Percentiles rank a stretch among this genome's conserved stretches.
Evolutionary conservation across 257 asterid species (phyloP).

Genomic region (Ilex aquifolium): DNA sequence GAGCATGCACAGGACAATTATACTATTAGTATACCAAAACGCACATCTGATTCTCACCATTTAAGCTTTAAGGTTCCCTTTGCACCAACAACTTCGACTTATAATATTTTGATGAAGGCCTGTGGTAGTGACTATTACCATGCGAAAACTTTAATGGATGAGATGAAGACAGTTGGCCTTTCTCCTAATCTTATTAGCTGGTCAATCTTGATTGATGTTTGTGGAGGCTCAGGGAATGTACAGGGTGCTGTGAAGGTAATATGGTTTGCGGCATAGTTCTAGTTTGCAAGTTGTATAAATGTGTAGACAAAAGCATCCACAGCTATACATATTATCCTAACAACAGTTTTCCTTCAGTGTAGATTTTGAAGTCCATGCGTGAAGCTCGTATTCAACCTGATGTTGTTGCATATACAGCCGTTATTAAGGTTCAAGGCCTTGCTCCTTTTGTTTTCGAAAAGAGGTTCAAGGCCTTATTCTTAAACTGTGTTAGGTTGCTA

Average conservation of each 20-base stretch:
- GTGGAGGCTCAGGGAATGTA: slow-evolving; percentile 64
- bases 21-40: slow-evolving; percentile 2
- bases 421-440: slow-evolving; percentile 61
- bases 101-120: slow-evolving; percentile 91
- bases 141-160: slow-evolving; percentile 84
- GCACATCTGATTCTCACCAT: slow-evolving; percentile 20
- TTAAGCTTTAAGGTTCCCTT: slow-evolving; percentile 50
- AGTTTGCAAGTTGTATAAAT: slow-evolving; percentile 9
- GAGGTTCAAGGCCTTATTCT: slow-evolving; percentile 39
- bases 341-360: slow-evolving; percentile 31
- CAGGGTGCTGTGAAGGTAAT: slow-evolving; percentile 63
- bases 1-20: slow-evolving; percentile 15
- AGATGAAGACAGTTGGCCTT: slow-evolving; percentile 75
- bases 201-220: slow-evolving; percentile 76
- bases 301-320: slow-evolving; percentile 1
- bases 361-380: slow-evolving; percentile 76
- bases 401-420: slow-evolving; percentile 81
- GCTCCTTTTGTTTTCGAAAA: not conserved
- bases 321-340: slow-evolving; percentile 2
- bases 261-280: slow-evolving; percentile 7
- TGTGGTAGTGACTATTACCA: slow-evolving; percentile 77
- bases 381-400: slow-evolving; percentile 85
- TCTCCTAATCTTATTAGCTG: slow-evolving; percentile 84
- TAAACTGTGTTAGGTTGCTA: slow-evolving; percentile 2
- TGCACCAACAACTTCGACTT: slow-evolving; percentile 72